Percentiles rank a stretch among this genome's conserved stretches.
Evolutionary conservation across 2,329 filamentous ascomycete species (phyloP).

Genomic region (Gnomoniopsis sp.): DNA sequence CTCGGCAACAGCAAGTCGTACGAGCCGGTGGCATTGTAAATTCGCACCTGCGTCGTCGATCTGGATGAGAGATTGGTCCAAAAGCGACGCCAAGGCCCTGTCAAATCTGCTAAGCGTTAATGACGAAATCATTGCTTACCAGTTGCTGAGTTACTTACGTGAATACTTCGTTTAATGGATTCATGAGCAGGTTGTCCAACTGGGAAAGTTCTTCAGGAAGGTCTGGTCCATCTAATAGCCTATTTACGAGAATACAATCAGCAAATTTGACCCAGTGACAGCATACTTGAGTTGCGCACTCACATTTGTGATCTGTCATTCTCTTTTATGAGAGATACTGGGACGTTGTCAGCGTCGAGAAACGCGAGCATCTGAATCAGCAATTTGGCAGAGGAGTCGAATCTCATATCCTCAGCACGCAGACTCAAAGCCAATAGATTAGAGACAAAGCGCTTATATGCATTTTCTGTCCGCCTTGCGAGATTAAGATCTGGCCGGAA

Average conservation of each 20-base stretch:
- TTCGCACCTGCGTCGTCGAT: neutral
- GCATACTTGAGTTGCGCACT: neutral
- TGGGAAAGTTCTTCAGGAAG: neutral
- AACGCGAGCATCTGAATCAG: neutral
- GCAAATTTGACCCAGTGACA: neutral
- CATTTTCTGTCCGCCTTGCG: neutral
- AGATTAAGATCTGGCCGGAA: neutral
- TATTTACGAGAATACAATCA: neutral
- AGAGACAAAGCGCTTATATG: neutral
- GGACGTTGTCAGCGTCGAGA: neutral
- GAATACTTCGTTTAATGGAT: neutral
- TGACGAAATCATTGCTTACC: neutral
- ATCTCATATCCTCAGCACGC: neutral
- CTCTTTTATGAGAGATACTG: neutral
- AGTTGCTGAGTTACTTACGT: neutral
- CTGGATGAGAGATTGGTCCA: neutral
- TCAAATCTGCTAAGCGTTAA: neutral
- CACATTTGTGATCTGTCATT: neutral
- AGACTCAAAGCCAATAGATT: neutral
- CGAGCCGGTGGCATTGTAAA: neutral
- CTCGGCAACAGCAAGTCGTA: neutral
- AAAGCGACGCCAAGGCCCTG: neutral
- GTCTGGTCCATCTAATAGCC: neutral
- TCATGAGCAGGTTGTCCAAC: neutral
- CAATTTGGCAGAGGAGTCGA: neutral